These are phyloP conservation scores for Alternaria viburni DNA, from an alignment of 2,329 filamentous ascomycete genomes.

Conservation along the genomic window DNA sequence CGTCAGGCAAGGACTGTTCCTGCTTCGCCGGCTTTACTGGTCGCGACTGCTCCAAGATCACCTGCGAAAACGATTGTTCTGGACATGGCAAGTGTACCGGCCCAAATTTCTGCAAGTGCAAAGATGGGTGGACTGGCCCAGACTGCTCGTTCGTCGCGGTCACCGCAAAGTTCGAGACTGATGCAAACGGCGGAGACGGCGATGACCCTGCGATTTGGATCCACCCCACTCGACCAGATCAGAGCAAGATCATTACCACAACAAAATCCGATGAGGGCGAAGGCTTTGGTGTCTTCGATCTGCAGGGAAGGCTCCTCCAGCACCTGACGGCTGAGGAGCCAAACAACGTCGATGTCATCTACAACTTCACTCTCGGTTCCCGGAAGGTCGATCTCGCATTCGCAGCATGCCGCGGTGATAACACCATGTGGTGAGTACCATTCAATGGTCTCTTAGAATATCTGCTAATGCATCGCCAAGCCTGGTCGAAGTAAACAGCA, in stretches of 20 bases:
- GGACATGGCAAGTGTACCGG: slow-evolving; percentile 34
- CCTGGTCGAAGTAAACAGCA: slow-evolving; percentile 57
- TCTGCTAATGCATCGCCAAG: slow-evolving; percentile 33
- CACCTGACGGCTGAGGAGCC: slow-evolving; percentile 55
- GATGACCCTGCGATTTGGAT: slow-evolving; percentile 45
- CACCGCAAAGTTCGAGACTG: slow-evolving; percentile 39
- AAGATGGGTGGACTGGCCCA: slow-evolving; percentile 32
- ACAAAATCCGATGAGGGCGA: slow-evolving; percentile 59
- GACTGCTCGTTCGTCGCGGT: slow-evolving; percentile 39
- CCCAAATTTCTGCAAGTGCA: slow-evolving; percentile 35
- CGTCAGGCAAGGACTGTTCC: slow-evolving; percentile 12
- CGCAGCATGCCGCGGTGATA: slow-evolving; percentile 59
- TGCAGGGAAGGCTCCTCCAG: slow-evolving; percentile 57
- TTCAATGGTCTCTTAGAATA: neutral
- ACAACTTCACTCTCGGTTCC: slow-evolving; percentile 54
- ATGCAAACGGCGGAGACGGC: slow-evolving; percentile 42
- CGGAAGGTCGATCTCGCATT: slow-evolving; percentile 57
- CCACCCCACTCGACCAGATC: slow-evolving; percentile 38
- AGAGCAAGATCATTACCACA: slow-evolving; percentile 60
- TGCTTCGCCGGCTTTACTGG: slow-evolving; percentile 38
- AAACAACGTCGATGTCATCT: slow-evolving; percentile 63
- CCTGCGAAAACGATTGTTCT: slow-evolving; percentile 36
- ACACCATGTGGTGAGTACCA: slow-evolving; percentile 58
- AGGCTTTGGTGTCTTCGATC: slow-evolving; percentile 58
- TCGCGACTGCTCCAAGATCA: slow-evolving; percentile 23